Evolutionary conservation across 306 rosid genomes (phyloP).

Genomic region (Macrotyloma uniflorum): DNA sequence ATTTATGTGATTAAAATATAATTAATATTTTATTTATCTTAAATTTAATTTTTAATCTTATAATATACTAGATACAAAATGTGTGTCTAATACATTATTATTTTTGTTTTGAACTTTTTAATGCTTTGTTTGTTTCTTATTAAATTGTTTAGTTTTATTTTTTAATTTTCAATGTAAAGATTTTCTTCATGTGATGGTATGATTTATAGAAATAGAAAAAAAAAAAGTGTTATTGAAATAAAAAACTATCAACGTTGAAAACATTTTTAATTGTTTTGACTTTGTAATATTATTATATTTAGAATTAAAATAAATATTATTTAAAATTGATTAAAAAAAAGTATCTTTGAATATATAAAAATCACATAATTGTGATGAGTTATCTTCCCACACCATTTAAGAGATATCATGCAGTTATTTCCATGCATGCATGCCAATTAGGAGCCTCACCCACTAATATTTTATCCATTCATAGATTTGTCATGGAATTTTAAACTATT

Average conservation of each 20-base stretch:
- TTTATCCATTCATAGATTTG: neutral
- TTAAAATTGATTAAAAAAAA: too few relatives aligned
- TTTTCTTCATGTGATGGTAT: neutral
- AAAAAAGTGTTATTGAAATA: neutral
- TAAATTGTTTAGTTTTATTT: neutral
- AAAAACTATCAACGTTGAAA: too few relatives aligned
- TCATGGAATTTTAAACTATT: neutral
- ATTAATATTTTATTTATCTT: neutral
- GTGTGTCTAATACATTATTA: neutral
- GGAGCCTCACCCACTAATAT: constrained; percentile 24
- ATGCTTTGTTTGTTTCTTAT: neutral
- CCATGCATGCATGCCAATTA: constrained; percentile 33
- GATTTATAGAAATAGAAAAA: neutral
- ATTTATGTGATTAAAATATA: neutral
- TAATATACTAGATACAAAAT: too few relatives aligned
- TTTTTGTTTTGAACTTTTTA: neutral
- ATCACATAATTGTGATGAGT: constrained; percentile 27
- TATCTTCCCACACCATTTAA: constrained; percentile 32
- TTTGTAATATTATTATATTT: too few relatives aligned
- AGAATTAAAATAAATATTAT: too few relatives aligned
- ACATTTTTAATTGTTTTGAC: too few relatives aligned
- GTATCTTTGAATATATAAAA: too few relatives aligned
- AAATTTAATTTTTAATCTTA: neutral
- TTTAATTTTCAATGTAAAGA: neutral
- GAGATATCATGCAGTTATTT: constrained; percentile 5